Percentiles rank a stretch among this genome's conserved stretches.
phyloP scores from a whole-genome alignment of 2,329 filamentous ascomycete genomes.

The Diaporthe sp. region DNA sequence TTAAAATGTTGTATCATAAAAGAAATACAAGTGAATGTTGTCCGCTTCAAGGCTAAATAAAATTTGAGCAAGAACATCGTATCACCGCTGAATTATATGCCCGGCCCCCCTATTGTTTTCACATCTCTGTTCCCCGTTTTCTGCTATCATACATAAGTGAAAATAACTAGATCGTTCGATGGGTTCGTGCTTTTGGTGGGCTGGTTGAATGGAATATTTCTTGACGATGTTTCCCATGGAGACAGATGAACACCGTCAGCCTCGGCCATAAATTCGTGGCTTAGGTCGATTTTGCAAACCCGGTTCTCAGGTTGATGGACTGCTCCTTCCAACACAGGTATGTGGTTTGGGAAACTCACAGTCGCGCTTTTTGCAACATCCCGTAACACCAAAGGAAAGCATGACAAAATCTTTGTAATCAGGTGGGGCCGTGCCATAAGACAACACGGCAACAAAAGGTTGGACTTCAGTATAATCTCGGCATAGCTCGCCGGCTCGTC shows the following conservation, averaged over 20 bases:
- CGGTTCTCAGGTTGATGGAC: no score
- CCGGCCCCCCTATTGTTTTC: no score
- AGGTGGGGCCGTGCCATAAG: background rate
- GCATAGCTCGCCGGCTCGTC: background rate
- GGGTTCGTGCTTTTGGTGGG: background rate
- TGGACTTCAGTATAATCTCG: background rate
- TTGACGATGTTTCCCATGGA: background rate
- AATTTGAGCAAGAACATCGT: no score
- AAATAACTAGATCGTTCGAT: background rate
- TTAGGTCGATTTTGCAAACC: no score
- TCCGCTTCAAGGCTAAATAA: no score
- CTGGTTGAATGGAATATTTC: background rate
- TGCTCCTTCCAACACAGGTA: background rate
- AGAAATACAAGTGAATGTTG: background rate
- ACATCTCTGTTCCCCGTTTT: background rate
- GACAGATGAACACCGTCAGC: background rate
- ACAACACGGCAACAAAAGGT: background rate
- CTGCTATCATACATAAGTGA: no score
- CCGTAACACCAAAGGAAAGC: background rate
- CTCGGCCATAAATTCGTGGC: background rate
- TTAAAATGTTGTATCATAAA: no score
- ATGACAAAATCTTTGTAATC: slow-evolving; percentile 18
- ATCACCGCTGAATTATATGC: no score
- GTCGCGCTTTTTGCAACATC: background rate
- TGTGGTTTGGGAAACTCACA: background rate